These are phyloP conservation scores for Lagerstroemia speciosa DNA, from an alignment of 345 rosid species.

Conservation along the genomic window DNA sequence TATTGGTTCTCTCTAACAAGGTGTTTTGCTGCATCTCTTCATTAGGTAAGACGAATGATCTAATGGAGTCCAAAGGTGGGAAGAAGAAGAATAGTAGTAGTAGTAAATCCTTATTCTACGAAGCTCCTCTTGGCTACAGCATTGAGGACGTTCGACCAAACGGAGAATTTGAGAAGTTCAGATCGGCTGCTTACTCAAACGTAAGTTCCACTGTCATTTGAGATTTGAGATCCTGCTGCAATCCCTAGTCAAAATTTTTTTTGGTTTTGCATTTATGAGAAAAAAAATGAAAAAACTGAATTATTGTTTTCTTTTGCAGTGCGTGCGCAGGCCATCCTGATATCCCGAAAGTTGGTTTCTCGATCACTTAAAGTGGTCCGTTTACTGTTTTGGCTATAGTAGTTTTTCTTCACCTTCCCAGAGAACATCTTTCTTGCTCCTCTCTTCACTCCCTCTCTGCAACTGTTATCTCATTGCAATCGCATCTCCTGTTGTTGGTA, in stretches of 20 bases:
- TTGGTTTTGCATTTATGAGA: neutral
- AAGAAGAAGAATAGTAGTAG: conserved; percentile 60
- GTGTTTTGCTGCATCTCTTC: neutral
- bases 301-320: conserved; percentile 31
- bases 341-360: conserved; percentile 15
- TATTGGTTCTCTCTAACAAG: neutral
- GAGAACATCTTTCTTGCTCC: conserved; percentile 15
- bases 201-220: conserved; percentile 23
- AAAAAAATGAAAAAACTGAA: neutral
- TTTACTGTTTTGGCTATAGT: conserved; percentile 12
- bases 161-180: conserved; percentile 87
- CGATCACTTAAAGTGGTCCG: conserved; percentile 30
- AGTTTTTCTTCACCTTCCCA: conserved; percentile 6
- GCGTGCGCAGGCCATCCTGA: conserved; percentile 70
- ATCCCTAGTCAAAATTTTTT: neutral
- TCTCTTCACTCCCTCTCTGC: conserved; percentile 6
- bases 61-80: conserved; percentile 87
- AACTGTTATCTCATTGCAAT: conserved; percentile 6
- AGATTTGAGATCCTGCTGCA: neutral
- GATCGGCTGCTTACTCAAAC: conserved; percentile 93
- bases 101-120: conserved; percentile 51
- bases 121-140: conserved; percentile 90
- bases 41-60: conserved; percentile 46
- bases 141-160: conserved; percentile 85
- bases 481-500: conserved; percentile 3